Conservation (phyloP, 2,329 filamentous ascomycete genomes). For the Pseudogymnoascus sp. region DNA sequence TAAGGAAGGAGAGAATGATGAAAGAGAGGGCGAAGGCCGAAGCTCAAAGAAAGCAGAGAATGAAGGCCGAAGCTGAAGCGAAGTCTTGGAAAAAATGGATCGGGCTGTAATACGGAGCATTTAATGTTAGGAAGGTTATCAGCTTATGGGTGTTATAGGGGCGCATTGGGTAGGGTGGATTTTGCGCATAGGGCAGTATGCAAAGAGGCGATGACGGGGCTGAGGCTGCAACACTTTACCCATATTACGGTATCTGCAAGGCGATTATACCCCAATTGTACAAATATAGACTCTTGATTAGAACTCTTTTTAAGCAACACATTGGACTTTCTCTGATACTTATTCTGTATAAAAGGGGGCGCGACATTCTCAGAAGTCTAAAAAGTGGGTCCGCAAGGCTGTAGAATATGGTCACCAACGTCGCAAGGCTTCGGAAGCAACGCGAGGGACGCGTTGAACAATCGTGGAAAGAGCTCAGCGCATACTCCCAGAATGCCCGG, state of each 20-base stretch:
- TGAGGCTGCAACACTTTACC: background rate
- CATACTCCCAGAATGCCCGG: background rate
- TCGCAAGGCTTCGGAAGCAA: constrained; percentile 2
- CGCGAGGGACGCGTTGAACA: constrained; percentile 3
- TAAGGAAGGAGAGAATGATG: too few relatives aligned
- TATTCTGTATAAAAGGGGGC: background rate
- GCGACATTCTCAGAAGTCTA: background rate
- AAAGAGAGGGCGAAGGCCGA: too few relatives aligned
- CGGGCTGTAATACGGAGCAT: background rate
- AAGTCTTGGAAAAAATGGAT: background rate
- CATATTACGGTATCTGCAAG: background rate
- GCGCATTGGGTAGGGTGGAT: background rate
- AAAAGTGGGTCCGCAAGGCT: constrained; percentile 3
- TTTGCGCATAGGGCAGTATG: background rate
- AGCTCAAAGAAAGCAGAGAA: too few relatives aligned
- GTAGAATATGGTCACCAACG: background rate
- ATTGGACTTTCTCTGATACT: background rate
- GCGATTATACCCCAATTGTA: background rate
- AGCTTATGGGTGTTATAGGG: background rate
- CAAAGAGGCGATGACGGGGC: background rate
- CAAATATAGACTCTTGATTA: background rate
- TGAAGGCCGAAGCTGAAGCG: background rate
- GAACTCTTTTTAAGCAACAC: background rate
- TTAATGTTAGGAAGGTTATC: background rate
- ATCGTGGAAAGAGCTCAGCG: constrained; percentile 1